Percentiles rank a stretch among this genome's conserved stretches.
Conservation (phyloP, 495 filamentous ascomycete species). For the Penicillium angulare region DNA sequence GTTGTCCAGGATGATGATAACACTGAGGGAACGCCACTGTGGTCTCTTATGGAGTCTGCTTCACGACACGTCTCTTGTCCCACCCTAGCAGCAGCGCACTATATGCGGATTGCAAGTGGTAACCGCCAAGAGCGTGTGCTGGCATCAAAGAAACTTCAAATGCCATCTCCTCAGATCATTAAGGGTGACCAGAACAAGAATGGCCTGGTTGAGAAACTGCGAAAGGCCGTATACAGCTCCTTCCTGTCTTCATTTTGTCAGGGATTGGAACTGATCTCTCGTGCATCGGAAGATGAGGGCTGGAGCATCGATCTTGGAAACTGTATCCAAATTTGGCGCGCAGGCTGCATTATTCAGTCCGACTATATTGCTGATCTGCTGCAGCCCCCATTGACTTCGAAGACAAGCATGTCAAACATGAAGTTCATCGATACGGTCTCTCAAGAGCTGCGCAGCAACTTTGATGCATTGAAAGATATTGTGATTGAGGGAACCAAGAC, state of each 20-base stretch:
- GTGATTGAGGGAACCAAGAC: constrained; percentile 55
- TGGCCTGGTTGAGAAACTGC: constrained; percentile 58
- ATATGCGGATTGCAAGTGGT: constrained; percentile 63
- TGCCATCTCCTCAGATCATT: constrained; percentile 42
- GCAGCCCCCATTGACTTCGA: constrained; percentile 35
- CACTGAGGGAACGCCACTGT: constrained; percentile 68
- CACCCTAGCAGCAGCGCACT: constrained; percentile 63
- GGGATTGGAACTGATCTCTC: constrained; percentile 64
- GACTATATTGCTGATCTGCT: constrained; percentile 65
- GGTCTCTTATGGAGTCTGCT: constrained; percentile 61
- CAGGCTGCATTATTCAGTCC: constrained; percentile 71
- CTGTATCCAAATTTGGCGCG: constrained; percentile 68
- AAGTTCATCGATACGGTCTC: constrained; percentile 52
- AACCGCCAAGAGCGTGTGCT: constrained; percentile 55
- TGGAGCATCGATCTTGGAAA: constrained; percentile 62
- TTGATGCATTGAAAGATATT: constrained; percentile 53
- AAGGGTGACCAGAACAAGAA: constrained; percentile 41
- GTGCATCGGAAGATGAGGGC: constrained; percentile 56
- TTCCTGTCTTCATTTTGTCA: constrained; percentile 66
- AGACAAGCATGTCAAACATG: constrained; percentile 34
- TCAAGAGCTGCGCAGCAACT: constrained; percentile 51
- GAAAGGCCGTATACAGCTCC: constrained; percentile 58
- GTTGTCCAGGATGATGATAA: constrained; percentile 70
- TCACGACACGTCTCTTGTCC: constrained; percentile 62
- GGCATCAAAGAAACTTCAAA: constrained; percentile 42